Evolutionary conservation across 2,329 filamentous ascomycete species (phyloP).

Genomic region (Neocatenulostroma microsporum): DNA sequence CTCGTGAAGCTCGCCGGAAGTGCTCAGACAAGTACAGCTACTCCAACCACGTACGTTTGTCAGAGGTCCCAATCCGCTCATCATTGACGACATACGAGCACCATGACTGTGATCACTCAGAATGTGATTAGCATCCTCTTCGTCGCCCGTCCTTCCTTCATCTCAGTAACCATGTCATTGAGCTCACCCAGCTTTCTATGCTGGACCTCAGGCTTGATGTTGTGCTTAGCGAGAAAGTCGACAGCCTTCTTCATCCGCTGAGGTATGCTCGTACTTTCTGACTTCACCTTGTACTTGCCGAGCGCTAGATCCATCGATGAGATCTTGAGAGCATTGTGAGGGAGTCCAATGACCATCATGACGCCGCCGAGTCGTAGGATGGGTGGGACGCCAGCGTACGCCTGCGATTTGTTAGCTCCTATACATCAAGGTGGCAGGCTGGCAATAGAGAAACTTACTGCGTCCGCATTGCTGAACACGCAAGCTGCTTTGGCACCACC

Average conservation of each 20-base stretch:
- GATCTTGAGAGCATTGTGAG: constrained; percentile 10
- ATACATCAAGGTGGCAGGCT: too few species aligned
- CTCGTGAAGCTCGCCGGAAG: too few species aligned
- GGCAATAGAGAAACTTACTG: too few species aligned
- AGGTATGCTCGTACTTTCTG: constrained; percentile 13
- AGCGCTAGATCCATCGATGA: constrained; percentile 15
- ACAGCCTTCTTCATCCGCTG: constrained; percentile 16
- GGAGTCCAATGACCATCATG: constrained; percentile 14
- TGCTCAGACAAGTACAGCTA: too few species aligned
- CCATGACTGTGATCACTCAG: too few species aligned
- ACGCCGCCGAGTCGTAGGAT: constrained; percentile 12
- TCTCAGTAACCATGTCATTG: constrained; percentile 17
- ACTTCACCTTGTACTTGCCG: constrained; percentile 14
- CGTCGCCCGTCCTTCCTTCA: constrained; percentile 13
- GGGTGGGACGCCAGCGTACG: constrained; percentile 11
- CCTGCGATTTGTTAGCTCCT: constrained; percentile 8
- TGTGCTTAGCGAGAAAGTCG: constrained; percentile 13
- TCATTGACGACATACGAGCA: too few species aligned
- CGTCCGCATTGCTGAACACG: constrained; percentile 15
- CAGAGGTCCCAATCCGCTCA: too few species aligned
- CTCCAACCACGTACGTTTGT: too few species aligned
- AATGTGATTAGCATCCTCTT: constrained; percentile 15
- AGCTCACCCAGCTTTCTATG: constrained; percentile 13
- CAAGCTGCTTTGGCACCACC: constrained; percentile 13
- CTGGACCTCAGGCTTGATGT: constrained; percentile 14